These are phyloP conservation scores for Gossypium thurberi DNA, from an alignment of 345 rosid genomes.

Conservation along the genomic window DNA sequence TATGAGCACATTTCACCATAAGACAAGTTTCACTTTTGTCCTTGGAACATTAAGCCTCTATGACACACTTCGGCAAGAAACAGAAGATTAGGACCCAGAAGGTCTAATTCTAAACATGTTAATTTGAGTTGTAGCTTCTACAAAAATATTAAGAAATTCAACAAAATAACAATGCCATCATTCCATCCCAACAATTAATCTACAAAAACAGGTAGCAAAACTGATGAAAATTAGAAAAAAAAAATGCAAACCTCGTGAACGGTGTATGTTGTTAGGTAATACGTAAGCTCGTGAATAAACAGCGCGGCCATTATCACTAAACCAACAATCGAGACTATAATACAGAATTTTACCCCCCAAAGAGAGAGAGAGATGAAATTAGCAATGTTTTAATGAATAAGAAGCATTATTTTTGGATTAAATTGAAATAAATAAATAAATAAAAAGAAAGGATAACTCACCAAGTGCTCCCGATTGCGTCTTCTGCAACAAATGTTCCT, in stretches of 20 bases:
- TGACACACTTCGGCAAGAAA: background rate
- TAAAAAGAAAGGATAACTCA: background rate
- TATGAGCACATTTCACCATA: background rate
- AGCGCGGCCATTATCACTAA: conserved; percentile 72
- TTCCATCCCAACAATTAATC: conserved; percentile 2
- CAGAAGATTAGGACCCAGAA: background rate
- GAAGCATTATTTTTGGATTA: background rate
- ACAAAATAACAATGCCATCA: background rate
- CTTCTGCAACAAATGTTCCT: conserved; percentile 87
- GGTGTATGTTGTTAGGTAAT: conserved; percentile 68
- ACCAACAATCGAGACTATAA: conserved; percentile 80
- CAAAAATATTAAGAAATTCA: background rate
- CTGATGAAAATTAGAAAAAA: background rate
- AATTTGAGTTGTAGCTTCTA: background rate
- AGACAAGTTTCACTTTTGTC: background rate
- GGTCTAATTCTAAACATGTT: background rate
- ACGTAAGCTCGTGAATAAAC: conserved; percentile 85
- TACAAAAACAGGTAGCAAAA: background rate
- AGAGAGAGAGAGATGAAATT: background rate
- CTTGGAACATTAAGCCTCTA: background rate
- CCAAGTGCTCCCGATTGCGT: conserved; percentile 96
- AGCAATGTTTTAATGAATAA: background rate
- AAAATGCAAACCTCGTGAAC: conserved; percentile 70
- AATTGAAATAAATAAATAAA: background rate
- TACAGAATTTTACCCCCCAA: background rate